Evolutionary conservation across 352 stramenopile genomes (phyloP).

Genomic region (Phytophthora citrophthora): DNA sequence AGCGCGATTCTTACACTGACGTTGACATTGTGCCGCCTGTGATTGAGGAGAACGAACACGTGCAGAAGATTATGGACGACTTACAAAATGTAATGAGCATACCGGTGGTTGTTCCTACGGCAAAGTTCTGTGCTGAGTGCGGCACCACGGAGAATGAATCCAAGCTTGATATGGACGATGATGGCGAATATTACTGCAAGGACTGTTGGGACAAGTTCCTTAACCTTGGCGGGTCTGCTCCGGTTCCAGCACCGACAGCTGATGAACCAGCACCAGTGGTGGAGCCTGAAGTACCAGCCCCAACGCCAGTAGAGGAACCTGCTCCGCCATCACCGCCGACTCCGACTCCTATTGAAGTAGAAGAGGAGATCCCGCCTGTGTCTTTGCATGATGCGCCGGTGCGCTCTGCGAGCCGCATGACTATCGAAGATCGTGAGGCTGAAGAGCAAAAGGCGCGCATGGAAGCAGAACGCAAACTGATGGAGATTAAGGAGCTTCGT

Average conservation of each 20-base stretch:
- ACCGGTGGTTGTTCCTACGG: slow-evolving; percentile 71
- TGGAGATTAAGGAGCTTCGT: slow-evolving; percentile 82
- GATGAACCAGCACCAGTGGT: slow-evolving; percentile 12
- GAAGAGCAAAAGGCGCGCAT: slow-evolving; percentile 80
- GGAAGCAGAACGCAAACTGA: slow-evolving; percentile 82
- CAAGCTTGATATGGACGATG: slow-evolving; percentile 80
- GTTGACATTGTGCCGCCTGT: slow-evolving; percentile 67
- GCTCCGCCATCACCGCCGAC: slow-evolving; percentile 23
- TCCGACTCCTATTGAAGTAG: slow-evolving; percentile 19
- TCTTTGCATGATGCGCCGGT: slow-evolving; percentile 37
- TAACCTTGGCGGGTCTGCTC: slow-evolving; percentile 44
- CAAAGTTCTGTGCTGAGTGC: slow-evolving; percentile 85
- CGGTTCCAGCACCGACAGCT: slow-evolving; percentile 2
- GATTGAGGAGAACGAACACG: slow-evolving; percentile 69
- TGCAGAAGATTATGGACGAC: slow-evolving; percentile 77
- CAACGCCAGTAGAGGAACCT: slow-evolving; percentile 7
- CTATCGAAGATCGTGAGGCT: slow-evolving; percentile 59
- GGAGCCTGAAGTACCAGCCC: slow-evolving; percentile 16
- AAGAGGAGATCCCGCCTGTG: slow-evolving; percentile 30
- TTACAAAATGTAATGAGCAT: slow-evolving; percentile 85
- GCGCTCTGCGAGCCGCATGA: slow-evolving; percentile 40
- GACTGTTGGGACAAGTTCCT: slow-evolving; percentile 90
- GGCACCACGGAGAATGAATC: slow-evolving; percentile 77
- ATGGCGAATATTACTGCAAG: slow-evolving; percentile 89
- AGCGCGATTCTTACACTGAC: slow-evolving; percentile 79